Evolutionary conservation across 768 basidiomycete species (phyloP), one percentile per base, ranked within the genome.

Genomic region (Daedaleopsis sinensis): DNA sequence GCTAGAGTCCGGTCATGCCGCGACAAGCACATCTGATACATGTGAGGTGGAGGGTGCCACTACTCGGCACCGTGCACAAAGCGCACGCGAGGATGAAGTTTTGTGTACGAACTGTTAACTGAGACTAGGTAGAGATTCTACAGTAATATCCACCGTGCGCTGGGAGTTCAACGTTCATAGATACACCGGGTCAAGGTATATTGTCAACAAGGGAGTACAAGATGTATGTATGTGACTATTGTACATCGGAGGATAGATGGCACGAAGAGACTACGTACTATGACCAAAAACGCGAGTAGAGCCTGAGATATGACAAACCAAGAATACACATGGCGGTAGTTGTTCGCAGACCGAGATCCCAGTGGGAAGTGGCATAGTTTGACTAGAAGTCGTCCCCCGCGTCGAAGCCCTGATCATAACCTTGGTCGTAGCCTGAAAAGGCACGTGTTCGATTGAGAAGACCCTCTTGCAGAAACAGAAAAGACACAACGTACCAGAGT

Each of bases 401-500:
- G 37, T 57, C 66, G 47, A 37, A 58, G 12, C 73, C 76, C 16
- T 74, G 43, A 1, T 71, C 47, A 35, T 55, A 79, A n/a, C 77
- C 78, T 23, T 64, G 54, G 27, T 64, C 58, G 27, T 64, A 64
- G 23, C 62, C 62, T 78, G 39, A 75, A 36, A 4, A 57, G 8
- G 23, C 9, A 32, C 19, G 15, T 11, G 51, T 51, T n/a, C 7
- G 12, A 15, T 44, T 13, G 58, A 19, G 36, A 32, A 8, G n/a
- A 18, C 27, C 2, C 8, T 27, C 3, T 35, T 35, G 8, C 24
- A 19, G 39, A 15, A 36, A 23, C 27, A 32, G 7, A 32, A 32
- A 32, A 32, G 24, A 5, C 15, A 7, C 9, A 65, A 49, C 71
- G 35, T 46, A 75, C 81, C 80, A 37, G 77, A 63, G 0, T 80